Percentiles rank a stretch among this genome's conserved stretches.
Conservation (phyloP, 1,139 yeast genomes). For the Yamadazyma friedrichii region DNA sequence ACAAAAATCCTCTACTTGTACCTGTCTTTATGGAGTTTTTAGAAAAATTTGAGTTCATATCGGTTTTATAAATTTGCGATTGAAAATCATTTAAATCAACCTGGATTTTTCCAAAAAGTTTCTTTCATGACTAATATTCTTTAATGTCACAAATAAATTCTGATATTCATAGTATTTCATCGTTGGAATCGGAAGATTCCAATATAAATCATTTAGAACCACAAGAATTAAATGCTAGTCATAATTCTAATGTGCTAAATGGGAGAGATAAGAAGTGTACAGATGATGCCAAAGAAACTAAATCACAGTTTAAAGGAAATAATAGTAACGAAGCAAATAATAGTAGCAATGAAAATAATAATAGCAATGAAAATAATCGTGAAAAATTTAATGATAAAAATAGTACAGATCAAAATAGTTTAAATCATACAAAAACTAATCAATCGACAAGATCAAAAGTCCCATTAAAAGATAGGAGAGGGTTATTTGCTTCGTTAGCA, state of each 20-base stretch:
- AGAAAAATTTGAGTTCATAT: background rate
- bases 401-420: background rate
- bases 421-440: conserved; percentile 4
- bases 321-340: background rate
- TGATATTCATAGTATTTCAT: conserved; percentile 7
- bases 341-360: background rate
- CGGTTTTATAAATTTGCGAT: no score
- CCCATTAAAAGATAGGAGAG: conserved; percentile 48
- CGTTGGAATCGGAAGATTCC: conserved; percentile 10
- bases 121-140: background rate
- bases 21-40: no score
- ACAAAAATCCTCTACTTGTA: no score
- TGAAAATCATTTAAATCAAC: background rate
- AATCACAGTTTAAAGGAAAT: background rate
- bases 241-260: background rate
- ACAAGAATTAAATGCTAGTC: conserved; percentile 31
- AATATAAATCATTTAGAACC: conserved; percentile 1
- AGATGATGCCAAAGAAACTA: no score
- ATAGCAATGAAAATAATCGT: background rate
- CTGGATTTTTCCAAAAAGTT: background rate
- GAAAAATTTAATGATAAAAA: background rate
- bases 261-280: background rate
- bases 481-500: conserved; percentile 51
- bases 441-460: conserved; percentile 25
- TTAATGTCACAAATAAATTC: background rate